Conservation (phyloP, 139 green algal species). For the Pseudopediastrum boryanum region DNA sequence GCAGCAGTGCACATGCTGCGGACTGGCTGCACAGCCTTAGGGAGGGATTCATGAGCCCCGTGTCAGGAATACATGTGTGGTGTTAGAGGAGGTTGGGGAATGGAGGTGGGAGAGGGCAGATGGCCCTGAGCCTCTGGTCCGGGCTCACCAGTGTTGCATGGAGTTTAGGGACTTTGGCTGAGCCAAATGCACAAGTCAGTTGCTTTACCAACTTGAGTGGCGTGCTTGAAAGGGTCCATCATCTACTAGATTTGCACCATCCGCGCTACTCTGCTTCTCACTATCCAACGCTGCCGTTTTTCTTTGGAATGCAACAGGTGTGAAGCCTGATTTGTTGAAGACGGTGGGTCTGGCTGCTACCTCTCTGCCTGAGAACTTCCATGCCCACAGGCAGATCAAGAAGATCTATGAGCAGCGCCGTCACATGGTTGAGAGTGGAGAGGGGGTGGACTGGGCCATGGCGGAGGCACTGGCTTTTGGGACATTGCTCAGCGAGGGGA, state of each 20-base stretch:
- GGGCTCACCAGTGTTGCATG: too few species aligned
- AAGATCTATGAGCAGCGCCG: constrained; percentile 88
- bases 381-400: constrained; percentile 85
- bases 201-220: background rate
- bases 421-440: constrained; percentile 77
- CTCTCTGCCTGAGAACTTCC: constrained; percentile 85
- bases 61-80: too few species aligned
- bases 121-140: too few species aligned
- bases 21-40: too few species aligned
- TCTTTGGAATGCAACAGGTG: constrained; percentile 38
- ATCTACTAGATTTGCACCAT: too few species aligned
- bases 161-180: too few species aligned
- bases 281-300: background rate
- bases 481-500: constrained; percentile 93
- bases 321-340: constrained; percentile 59
- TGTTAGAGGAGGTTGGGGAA: too few species aligned
- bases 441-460: constrained; percentile 91
- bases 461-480: constrained; percentile 96
- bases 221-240: too few species aligned
- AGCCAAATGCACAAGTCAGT: too few species aligned
- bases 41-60: too few species aligned
- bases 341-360: constrained; percentile 86
- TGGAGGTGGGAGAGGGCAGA: too few species aligned
- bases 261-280: background rate
- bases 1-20: background rate